Base-by-base conservation (phyloP, 495 filamentous ascomycete species). In the Recurvomyces mirabilis region DNA sequence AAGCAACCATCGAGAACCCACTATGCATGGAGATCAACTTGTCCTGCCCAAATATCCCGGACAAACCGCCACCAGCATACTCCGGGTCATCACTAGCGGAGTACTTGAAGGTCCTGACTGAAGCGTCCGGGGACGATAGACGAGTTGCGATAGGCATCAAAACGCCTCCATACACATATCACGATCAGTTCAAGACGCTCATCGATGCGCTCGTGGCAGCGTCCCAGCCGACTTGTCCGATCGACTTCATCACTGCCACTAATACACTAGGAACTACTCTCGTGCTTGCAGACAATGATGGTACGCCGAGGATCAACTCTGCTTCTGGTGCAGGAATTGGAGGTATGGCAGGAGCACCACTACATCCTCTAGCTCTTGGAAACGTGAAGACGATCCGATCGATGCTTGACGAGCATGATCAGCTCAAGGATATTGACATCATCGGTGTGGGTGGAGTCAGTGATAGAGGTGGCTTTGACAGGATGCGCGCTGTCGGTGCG, bases 361-460 rank as follows among this genome's bases (percentile, higher is more conserved):
- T 86, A 39, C 81, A 85, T 61, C 78, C 81, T 4, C 64, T 85
- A 1, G 79, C 81, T n/a, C 55, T 86, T 21, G 81, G 82, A 11
- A 86, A 86, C 53, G 81, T 85, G 18, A 60, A 57, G 30, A 77
- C 73, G 6, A 61, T 85, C 15, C 58, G 76, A 15, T 51, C 52
- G 35, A 51, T 79, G 68, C 51, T 84, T 22, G 71, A 78, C 51
- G 61, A 60, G 39, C 55, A 65, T 23, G 49, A 51, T 1, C 53
- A 61, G 36, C 39, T 79, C 37, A 50, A 54, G 12, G 58, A 65
- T 20, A 61, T 85, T 20, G 53, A 57, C 5, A 61, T 85, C 23
- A 73, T 85, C 41, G 82, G 81, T 0, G 68, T 82, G 3, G 82
- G 81, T 0, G 82, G 81, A 0, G 81, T 85, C 1, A 52, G 58